Base-by-base conservation (phyloP, 371 early-diverging fungal genomes). In the Zancudomyces culisetae region DNA sequence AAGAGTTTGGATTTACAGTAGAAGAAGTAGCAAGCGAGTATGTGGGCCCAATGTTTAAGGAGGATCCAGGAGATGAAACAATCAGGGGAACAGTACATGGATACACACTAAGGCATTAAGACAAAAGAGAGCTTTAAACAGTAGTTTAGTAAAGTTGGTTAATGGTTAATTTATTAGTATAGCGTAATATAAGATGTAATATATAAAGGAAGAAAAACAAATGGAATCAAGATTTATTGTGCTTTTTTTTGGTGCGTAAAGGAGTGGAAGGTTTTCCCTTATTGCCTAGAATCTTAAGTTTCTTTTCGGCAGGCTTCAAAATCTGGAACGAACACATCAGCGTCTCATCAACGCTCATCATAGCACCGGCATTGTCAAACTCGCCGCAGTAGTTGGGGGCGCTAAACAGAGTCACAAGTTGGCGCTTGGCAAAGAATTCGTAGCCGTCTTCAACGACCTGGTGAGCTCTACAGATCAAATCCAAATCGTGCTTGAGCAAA, bases 371-470 rank as follows among this genome's bases (percentile, higher is more conserved):
- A 56, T 96, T 97, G 60, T 93, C 93, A 71, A 95, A 97, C 69
- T 96, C 97, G 45, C 97, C 98, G 66, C 99, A 98, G 60, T 97
- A 98, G 68, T 98, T 97, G 48, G 98, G 97, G 15, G 99, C 98
- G 21, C 87, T 86, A 60, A 95, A 98, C 29, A 98, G 69, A 12
- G 98, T 98, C 6, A 98, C 98, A 23, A 96, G 66, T 45, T 82
- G 80, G 43, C 92, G 76, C 59, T 90, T 83, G 51, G 86, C 86
- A 75, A 96, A 96, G 68, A 98, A 98, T 66, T 96, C 95, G 63
- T 98, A 98, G 12, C 98, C 97, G 58, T 95, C 96, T 65, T 98
- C 97, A 20, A 98, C 97, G 0, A 98, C 97, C 81, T 90, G 90
- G 66, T 98, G 98, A 1, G 97, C 98, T 49, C 98, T 78, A 65